Base-by-base conservation (phyloP, 352 stramenopile species). In the Thraustotheca clavata region DNA sequence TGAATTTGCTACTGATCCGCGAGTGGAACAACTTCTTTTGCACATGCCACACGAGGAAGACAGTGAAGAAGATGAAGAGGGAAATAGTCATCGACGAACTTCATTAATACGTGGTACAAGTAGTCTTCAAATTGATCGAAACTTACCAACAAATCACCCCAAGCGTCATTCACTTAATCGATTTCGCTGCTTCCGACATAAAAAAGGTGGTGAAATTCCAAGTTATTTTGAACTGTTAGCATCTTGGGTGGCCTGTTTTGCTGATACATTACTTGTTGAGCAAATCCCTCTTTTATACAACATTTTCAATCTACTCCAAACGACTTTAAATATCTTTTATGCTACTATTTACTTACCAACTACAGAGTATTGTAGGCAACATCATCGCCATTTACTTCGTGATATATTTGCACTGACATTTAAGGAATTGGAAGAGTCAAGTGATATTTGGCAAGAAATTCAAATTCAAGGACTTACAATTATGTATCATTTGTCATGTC, bases 161-260 rank as follows among this genome's bases (percentile, higher is more conserved):
- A 43, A 43, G n/a, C 24, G 39, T 6, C 35, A 65, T 49, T 26
- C 39, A 32, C 47, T 65, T 27, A 55, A 54, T 20, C 57, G 57
- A 11, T 36, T 65, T 20, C 27, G 34, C 18, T 54, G 38, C 18
- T 65, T 65, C 46, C 57, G 41, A 34, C 57, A 65, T 22, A 65
- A 65, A 41, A 33, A 47, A 29, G 29, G 18, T 12, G 29, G 11
- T 16, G n/a, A 35, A 22, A 39, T 65, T 5, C 57, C 57, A 8
- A 65, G 57, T 24, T 65, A 55, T 33, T n/a, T 55, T 18, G 24
- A 40, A 32, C 41, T 65, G 18, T 18, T 65, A 12, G 41, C 57
- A 8, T 16, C n/a, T 32, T 55, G 38, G 20, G 57, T 54, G 26
- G 16, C 39, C 4, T 52, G 27, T 29, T 65, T 65, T 24, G 16